Evolutionary conservation across 176 grass and related monocot genomes (phyloP).

Genomic region (Aegilops tauschii): DNA sequence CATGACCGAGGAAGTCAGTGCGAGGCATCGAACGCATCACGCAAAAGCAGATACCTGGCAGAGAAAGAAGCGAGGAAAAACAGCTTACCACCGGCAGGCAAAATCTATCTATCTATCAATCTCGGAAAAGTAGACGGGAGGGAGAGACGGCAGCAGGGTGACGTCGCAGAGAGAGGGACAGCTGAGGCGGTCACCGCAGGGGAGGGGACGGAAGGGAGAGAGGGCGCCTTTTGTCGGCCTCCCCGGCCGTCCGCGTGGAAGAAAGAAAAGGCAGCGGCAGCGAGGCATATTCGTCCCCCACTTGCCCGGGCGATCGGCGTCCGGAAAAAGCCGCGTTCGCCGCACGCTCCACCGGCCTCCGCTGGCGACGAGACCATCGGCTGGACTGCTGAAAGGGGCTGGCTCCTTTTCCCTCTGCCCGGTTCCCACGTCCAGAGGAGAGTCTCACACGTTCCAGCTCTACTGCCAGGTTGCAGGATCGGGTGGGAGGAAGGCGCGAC

Average conservation of each 20-base stretch:
- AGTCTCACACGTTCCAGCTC: not conserved
- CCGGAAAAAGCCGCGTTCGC: not conserved
- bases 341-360: not conserved
- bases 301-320: not conserved
- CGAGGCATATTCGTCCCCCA: conserved; percentile 1
- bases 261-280: conserved; percentile 1
- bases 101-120: not conserved
- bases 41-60: not conserved
- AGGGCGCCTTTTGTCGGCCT: not conserved
- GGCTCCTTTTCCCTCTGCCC: not conserved
- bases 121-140: not conserved
- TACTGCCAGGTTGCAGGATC: not conserved
- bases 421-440: not conserved
- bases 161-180: not conserved
- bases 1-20: not conserved
- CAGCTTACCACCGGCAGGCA: not conserved
- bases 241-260: not conserved
- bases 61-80: not conserved
- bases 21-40: not conserved
- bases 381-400: not conserved
- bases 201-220: not conserved
- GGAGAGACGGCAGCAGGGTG: not conserved
- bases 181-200: not conserved
- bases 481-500: not conserved
- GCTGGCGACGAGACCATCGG: not conserved